Evolutionary conservation across 179 eudicot genomes (phyloP).

Genomic region (Drosera spatulata): DNA sequence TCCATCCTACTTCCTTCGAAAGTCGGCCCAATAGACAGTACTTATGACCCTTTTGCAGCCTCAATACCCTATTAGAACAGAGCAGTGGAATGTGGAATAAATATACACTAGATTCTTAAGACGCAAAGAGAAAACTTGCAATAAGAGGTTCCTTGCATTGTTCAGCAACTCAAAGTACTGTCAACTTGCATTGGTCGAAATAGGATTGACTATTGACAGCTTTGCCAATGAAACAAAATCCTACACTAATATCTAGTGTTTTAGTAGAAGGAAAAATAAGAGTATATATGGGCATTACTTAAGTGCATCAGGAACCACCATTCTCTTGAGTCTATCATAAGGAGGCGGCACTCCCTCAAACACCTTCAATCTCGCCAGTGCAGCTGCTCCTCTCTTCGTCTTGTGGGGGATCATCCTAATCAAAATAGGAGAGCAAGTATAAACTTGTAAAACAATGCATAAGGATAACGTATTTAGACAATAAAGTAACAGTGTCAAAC

Average conservation of each 20-base stretch:
- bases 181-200: too few species aligned
- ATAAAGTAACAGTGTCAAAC: not conserved
- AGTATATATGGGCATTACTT: constrained; percentile 25
- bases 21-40: constrained; percentile 40
- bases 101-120: not conserved
- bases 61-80: constrained; percentile 41
- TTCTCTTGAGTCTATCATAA: not conserved
- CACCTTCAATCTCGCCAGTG: constrained; percentile 75
- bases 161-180: too few species aligned
- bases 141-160: too few species aligned
- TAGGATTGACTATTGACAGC: not conserved
- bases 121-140: not conserved
- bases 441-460: not conserved
- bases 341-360: constrained; percentile 81
- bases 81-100: not conserved
- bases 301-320: constrained; percentile 15
- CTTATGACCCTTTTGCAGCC: constrained; percentile 32
- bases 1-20: constrained; percentile 79
- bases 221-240: not conserved
- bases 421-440: not conserved
- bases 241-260: not conserved
- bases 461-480: not conserved
- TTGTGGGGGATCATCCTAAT: constrained; percentile 67
- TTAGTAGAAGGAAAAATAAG: too few species aligned
- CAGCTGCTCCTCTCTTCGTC: constrained; percentile 89